Evolutionary conservation across 2,329 filamentous ascomycete genomes (phyloP).

Genomic region (Aspergillus sergii): DNA sequence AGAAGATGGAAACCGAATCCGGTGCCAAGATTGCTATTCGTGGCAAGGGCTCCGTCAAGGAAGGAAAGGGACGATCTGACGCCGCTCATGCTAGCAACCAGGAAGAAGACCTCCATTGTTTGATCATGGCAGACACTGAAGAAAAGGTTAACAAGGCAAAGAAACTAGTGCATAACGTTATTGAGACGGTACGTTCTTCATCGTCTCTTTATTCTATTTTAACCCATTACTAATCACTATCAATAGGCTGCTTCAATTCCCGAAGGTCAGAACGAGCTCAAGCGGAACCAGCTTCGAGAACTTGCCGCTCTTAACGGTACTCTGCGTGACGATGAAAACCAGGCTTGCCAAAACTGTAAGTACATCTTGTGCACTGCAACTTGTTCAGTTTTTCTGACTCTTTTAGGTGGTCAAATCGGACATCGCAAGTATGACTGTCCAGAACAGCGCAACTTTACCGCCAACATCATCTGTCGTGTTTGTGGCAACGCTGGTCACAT

Average conservation of each 20-base stretch:
- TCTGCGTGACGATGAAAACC: constrained; percentile 97
- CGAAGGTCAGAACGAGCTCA: constrained; percentile 97
- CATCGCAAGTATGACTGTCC: constrained; percentile 99
- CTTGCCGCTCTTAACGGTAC: constrained; percentile 98
- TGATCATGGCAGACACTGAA: constrained; percentile 99
- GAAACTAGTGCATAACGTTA: constrained; percentile 96
- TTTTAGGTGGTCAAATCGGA: constrained; percentile 84
- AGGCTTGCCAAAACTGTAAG: constrained; percentile 94
- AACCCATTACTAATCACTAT: constrained; percentile 29
- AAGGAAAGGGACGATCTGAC: constrained; percentile 98
- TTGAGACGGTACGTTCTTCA: constrained; percentile 80
- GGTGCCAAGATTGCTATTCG: constrained; percentile 98
- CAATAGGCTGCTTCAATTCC: constrained; percentile 91
- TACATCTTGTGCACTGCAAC: constrained; percentile 14
- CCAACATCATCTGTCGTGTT: constrained; percentile 97
- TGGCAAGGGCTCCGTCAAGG: constrained; percentile 98
- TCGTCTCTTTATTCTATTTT: background rate
- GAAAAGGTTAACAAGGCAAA: constrained; percentile 99
- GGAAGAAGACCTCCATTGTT: constrained; percentile 97
- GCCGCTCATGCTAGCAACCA: constrained; percentile 99
- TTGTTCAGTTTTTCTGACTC: background rate
- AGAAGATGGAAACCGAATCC: constrained; percentile 99
- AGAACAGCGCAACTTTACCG: constrained; percentile 97
- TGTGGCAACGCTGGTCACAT: constrained; percentile 98
- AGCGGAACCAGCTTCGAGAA: constrained; percentile 97